Conservation (phyloP, 2,329 filamentous ascomycete genomes). For the Achaetomium macrosporum region DNA sequence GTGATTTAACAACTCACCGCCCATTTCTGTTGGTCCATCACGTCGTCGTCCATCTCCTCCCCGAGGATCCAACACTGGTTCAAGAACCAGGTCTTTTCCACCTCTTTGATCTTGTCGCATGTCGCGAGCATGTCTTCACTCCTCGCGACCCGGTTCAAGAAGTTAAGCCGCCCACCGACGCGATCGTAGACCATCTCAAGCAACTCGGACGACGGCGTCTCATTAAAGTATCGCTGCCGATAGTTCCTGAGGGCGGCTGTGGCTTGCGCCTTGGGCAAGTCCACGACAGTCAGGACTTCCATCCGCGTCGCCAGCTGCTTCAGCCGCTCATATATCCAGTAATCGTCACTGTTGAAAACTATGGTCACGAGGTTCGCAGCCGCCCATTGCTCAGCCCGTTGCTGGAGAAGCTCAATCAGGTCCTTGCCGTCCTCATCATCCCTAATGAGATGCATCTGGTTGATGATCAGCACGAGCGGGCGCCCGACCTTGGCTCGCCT, state of each 20-base stretch:
- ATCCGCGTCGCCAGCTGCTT: conserved; percentile 91
- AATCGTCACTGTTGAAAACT: conserved; percentile 95
- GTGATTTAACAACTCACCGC: conserved; percentile 52
- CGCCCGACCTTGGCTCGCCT: conserved; percentile 55
- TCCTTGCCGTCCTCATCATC: conserved; percentile 92
- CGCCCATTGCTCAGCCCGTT: conserved; percentile 94
- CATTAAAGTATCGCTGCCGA: conserved; percentile 68
- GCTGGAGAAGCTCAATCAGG: conserved; percentile 88
- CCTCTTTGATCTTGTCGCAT: conserved; percentile 60
- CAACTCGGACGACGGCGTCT: conserved; percentile 48
- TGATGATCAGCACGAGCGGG: conserved; percentile 89
- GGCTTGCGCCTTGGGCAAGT: conserved; percentile 73
- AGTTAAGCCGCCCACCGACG: conserved; percentile 83
- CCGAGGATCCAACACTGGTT: conserved; percentile 73
- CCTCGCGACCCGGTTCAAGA: conserved; percentile 85
- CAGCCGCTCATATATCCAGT: conserved; percentile 94
- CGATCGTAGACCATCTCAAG: conserved; percentile 77
- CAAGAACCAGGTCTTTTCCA: conserved; percentile 70
- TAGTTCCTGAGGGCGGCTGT: conserved; percentile 73
- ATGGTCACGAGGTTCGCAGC: conserved; percentile 84
- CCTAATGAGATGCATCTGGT: conserved; percentile 83
- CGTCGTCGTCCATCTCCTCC: conserved; percentile 62
- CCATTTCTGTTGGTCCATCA: conserved; percentile 77
- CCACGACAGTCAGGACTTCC: conserved; percentile 82
- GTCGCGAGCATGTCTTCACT: conserved; percentile 71